Evolutionary conservation across 78 protist genomes (phyloP).

Genomic region (Dictyostelium capitatum): DNA sequence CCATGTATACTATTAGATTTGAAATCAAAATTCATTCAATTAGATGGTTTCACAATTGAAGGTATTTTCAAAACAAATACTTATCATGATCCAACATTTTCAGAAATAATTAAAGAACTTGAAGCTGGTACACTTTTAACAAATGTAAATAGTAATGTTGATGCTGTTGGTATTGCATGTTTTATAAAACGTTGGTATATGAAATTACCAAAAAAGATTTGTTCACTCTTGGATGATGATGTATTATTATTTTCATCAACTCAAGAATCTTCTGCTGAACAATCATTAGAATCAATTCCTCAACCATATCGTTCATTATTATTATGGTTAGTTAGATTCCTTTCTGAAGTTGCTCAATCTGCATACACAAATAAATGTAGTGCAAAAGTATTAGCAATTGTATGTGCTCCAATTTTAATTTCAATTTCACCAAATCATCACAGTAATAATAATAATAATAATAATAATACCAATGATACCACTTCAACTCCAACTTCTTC

Average conservation of each 20-base stretch:
- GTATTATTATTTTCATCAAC: neutral
- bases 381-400: constrained; percentile 45
- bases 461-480: neutral
- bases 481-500: constrained; percentile 1
- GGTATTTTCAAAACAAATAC: constrained; percentile 38
- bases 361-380: constrained; percentile 44
- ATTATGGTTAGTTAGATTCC: constrained; percentile 45
- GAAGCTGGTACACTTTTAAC: neutral
- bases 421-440: neutral
- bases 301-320: constrained; percentile 46
- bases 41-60: constrained; percentile 64
- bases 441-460: neutral
- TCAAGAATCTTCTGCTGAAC: constrained; percentile 20
- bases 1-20: constrained; percentile 37
- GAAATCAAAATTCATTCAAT: constrained; percentile 33
- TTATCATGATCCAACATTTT: neutral
- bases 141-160: neutral
- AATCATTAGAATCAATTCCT: neutral
- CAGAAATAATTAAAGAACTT: constrained; percentile 1
- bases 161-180: constrained; percentile 38
- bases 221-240: constrained; percentile 43
- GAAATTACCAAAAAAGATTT: constrained; percentile 62
- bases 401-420: constrained; percentile 15
- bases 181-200: constrained; percentile 68
- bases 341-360: constrained; percentile 47